Percentiles rank a stretch among this genome's conserved stretches.
phyloP scores from a whole-genome alignment of 139 green algal genomes.

The Eudorina sp. region DNA sequence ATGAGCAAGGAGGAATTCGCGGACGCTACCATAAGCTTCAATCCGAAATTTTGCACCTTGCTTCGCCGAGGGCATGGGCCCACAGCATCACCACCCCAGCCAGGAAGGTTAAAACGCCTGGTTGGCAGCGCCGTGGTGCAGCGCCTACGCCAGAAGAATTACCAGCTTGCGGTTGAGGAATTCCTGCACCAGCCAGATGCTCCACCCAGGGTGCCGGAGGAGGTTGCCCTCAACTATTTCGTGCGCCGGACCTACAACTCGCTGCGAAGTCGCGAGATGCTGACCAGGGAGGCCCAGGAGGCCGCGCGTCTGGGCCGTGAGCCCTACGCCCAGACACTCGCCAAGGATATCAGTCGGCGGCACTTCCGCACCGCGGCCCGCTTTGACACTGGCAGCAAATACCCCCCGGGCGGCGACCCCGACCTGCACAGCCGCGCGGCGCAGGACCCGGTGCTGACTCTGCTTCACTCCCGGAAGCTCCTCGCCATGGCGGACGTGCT shows the following conservation, averaged over 20 bases:
- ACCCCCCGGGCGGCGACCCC: background rate
- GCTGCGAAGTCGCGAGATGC: constrained; percentile 23
- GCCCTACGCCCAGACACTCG: background rate
- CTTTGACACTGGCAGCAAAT: constrained; percentile 39
- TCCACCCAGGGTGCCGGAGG: background rate
- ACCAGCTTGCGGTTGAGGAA: background rate
- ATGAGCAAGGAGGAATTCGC: background rate
- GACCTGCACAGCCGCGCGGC: background rate
- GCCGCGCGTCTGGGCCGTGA: background rate
- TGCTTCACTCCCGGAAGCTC: constrained; percentile 20
- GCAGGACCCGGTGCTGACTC: background rate
- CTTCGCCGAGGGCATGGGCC: background rate
- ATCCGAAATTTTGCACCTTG: background rate
- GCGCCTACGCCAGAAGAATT: constrained; percentile 1
- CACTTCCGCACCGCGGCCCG: constrained; percentile 2
- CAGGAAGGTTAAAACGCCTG: background rate
- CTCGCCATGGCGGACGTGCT: background rate
- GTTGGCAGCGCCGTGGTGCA: background rate
- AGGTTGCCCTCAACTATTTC: background rate
- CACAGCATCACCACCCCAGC: background rate
- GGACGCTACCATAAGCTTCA: background rate
- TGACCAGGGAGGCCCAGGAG: background rate
- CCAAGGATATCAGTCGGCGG: constrained; percentile 18
- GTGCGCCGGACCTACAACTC: constrained; percentile 13
- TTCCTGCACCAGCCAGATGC: background rate